A percentile compares a stretch with the other conserved stretches of the same genome.
Conservation (phyloP, 345 rosid genomes). For the Gynandropsis gynandra region DNA sequence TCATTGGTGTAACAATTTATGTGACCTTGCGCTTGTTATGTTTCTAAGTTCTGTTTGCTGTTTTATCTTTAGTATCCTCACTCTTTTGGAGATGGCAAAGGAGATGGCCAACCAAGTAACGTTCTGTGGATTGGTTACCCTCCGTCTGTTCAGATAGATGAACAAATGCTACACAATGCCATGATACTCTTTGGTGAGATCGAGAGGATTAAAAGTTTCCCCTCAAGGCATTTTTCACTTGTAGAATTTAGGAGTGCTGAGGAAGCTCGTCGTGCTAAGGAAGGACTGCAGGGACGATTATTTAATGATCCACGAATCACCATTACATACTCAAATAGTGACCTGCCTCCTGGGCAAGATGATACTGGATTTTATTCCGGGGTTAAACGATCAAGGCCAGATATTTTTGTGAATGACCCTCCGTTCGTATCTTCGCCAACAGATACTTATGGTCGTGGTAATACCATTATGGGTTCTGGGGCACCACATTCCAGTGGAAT, state of each 20-base stretch:
- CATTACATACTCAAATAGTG: slow-evolving; percentile 71
- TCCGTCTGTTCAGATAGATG: slow-evolving; percentile 70
- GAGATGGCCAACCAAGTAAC: slow-evolving; percentile 68
- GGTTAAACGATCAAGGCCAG: slow-evolving; percentile 50
- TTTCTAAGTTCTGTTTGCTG: slow-evolving; percentile 2
- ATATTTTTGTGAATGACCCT: slow-evolving; percentile 40
- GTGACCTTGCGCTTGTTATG: slow-evolving; percentile 9
- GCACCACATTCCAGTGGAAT: slow-evolving; percentile 29
- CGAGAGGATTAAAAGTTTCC: slow-evolving; percentile 68
- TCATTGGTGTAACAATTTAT: background rate
- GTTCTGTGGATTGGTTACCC: slow-evolving; percentile 78
- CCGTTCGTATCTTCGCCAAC: slow-evolving; percentile 34
- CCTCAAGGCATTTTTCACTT: slow-evolving; percentile 56
- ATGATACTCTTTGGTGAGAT: slow-evolving; percentile 87
- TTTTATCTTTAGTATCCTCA: slow-evolving; percentile 38
- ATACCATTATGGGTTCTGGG: slow-evolving; percentile 27
- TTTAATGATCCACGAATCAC: slow-evolving; percentile 89
- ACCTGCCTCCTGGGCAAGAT: slow-evolving; percentile 54
- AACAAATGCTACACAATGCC: slow-evolving; percentile 80
- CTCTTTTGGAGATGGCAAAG: slow-evolving; percentile 38
- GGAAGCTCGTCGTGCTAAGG: slow-evolving; percentile 88
- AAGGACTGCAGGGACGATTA: slow-evolving; percentile 86
- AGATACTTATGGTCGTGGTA: slow-evolving; percentile 44
- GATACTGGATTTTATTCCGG: slow-evolving; percentile 43
- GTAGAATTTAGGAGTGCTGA: slow-evolving; percentile 77